Percentiles rank a stretch among this genome's conserved stretches.
Evolutionary conservation across 345 rosid genomes (phyloP).

Genomic region (Combretum micranthum): DNA sequence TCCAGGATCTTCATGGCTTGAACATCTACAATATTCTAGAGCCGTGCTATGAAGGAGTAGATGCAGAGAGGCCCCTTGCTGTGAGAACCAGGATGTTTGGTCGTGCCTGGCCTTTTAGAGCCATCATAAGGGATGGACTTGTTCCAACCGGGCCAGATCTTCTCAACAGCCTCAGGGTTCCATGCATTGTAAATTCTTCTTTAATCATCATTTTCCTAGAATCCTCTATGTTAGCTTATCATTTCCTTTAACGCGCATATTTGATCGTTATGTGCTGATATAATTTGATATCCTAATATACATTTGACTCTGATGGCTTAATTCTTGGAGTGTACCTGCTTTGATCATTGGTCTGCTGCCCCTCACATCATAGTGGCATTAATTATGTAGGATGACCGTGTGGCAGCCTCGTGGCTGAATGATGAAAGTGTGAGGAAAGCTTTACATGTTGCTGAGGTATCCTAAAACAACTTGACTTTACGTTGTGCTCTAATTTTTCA

Average conservation of each 20-base stretch:
- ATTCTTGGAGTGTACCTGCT: too few relatives aligned
- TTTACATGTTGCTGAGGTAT: slow-evolving; percentile 58
- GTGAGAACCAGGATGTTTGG: slow-evolving; percentile 84
- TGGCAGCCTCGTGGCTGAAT: slow-evolving; percentile 75
- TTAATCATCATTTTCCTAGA: neutral
- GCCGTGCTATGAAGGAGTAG: slow-evolving; percentile 57
- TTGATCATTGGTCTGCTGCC: neutral
- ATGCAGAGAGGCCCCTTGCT: slow-evolving; percentile 42
- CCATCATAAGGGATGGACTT: slow-evolving; percentile 69
- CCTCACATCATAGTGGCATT: neutral
- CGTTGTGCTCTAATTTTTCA: neutral
- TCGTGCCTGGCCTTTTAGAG: slow-evolving; percentile 87
- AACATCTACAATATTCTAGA: slow-evolving; percentile 83
- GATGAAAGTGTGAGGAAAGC: slow-evolving; percentile 62
- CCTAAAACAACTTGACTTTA: slow-evolving; percentile 1
- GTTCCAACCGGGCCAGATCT: slow-evolving; percentile 89
- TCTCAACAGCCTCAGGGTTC: slow-evolving; percentile 23
- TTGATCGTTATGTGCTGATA: too few relatives aligned
- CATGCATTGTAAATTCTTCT: slow-evolving; percentile 62
- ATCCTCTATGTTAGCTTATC: too few relatives aligned
- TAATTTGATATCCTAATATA: too few relatives aligned
- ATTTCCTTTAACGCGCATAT: too few relatives aligned
- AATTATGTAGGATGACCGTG: slow-evolving; percentile 53
- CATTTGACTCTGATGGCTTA: too few relatives aligned
- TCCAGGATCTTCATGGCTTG: slow-evolving; percentile 41